These are phyloP conservation scores for Quercus tomentella DNA, from an alignment of 331 rosid species.

Conservation along the genomic window DNA sequence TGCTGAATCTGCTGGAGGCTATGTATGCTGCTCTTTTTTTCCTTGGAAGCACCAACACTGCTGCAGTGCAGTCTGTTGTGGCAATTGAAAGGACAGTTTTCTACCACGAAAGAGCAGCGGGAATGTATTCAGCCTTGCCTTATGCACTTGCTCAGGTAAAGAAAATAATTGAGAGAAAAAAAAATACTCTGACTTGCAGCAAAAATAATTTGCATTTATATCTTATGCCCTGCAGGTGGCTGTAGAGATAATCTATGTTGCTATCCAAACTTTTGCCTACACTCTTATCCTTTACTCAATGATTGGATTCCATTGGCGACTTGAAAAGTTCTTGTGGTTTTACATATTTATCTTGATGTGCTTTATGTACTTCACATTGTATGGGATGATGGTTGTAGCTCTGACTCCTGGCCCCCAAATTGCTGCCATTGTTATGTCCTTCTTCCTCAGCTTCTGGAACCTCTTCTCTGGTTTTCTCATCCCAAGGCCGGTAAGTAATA, in stretches of 20 bases:
- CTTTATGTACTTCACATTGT: constrained; percentile 54
- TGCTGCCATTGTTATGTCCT: constrained; percentile 54
- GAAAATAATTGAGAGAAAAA: background rate
- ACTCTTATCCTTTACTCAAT: constrained; percentile 48
- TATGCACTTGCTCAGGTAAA: constrained; percentile 62
- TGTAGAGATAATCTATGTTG: constrained; percentile 48
- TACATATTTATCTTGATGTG: constrained; percentile 50
- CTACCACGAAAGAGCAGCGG: constrained; percentile 59
- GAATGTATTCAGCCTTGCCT: constrained; percentile 59
- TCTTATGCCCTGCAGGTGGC: constrained; percentile 44
- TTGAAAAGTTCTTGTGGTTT: constrained; percentile 51
- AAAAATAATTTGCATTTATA: background rate
- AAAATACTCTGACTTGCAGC: background rate
- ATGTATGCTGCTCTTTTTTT: constrained; percentile 39
- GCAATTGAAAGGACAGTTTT: constrained; percentile 55
- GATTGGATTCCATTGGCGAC: constrained; percentile 53
- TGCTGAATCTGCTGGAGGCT: constrained; percentile 49
- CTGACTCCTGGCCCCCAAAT: constrained; percentile 58
- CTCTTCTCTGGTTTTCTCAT: constrained; percentile 59
- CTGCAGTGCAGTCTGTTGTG: constrained; percentile 43
- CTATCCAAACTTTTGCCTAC: constrained; percentile 40
- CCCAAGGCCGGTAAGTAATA: constrained; percentile 37
- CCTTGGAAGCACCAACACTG: constrained; percentile 46
- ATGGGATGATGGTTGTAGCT: constrained; percentile 65
- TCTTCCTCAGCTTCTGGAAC: constrained; percentile 58